These are phyloP conservation scores for Fagopyrum homotropicum DNA, from an alignment of 148 eudicot species.

Conservation along the genomic window DNA sequence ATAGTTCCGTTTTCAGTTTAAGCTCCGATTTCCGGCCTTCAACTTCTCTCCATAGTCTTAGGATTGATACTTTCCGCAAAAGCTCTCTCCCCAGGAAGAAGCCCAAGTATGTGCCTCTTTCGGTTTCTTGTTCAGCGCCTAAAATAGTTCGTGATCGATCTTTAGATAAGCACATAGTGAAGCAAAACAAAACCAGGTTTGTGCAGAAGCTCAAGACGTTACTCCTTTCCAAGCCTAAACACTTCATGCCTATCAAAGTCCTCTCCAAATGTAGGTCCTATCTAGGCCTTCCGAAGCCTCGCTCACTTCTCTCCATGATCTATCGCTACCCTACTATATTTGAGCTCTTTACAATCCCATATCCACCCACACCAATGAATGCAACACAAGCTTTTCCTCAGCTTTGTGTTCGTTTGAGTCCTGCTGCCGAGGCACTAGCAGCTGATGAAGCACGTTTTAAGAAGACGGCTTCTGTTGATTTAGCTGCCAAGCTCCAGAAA, in stretches of 20 bases:
- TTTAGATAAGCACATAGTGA: slow-evolving; percentile 73
- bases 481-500: slow-evolving; percentile 69
- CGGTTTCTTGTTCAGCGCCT: slow-evolving; percentile 38
- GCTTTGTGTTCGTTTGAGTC: slow-evolving; percentile 81
- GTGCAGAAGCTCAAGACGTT: slow-evolving; percentile 77
- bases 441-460: slow-evolving; percentile 46
- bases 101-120: slow-evolving; percentile 14
- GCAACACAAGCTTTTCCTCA: slow-evolving; percentile 53
- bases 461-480: slow-evolving; percentile 32
- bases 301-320: slow-evolving; percentile 66
- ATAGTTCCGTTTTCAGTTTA: slow-evolving; percentile 2
- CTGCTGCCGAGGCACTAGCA: slow-evolving; percentile 63
- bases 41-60: not conserved
- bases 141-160: slow-evolving; percentile 58
- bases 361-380: slow-evolving; percentile 56
- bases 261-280: slow-evolving; percentile 73
- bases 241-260: slow-evolving; percentile 63
- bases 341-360: slow-evolving; percentile 76
- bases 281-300: slow-evolving; percentile 50
- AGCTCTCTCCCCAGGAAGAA: slow-evolving; percentile 4
- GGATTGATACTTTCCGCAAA: not conserved
- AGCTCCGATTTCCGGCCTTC: slow-evolving; percentile 12
- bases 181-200: slow-evolving; percentile 71
- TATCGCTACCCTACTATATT: slow-evolving; percentile 79
- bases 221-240: slow-evolving; percentile 88